phyloP scores from a whole-genome alignment of 345 rosid genomes.

The Linum trigynum region DNA sequence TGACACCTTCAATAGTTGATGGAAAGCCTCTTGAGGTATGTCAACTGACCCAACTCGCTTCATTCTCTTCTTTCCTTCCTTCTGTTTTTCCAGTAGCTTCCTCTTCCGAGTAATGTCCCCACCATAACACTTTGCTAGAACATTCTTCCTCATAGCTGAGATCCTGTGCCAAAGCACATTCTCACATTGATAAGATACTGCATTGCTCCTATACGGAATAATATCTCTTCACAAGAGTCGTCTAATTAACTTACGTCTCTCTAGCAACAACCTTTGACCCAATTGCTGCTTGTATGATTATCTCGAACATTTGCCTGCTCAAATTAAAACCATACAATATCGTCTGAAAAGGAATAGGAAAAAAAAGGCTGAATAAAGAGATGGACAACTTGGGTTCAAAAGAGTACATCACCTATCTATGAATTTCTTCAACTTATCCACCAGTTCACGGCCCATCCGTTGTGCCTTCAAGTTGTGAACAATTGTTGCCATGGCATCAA shows the following conservation, averaged over 20 bases:
- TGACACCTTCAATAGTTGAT: slow-evolving; percentile 75
- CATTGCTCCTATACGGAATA: too few species aligned
- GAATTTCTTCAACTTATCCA: slow-evolving; percentile 77
- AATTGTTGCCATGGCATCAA: slow-evolving; percentile 94
- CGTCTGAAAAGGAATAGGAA: slow-evolving; percentile 2
- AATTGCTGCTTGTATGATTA: slow-evolving; percentile 88
- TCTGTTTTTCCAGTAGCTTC: slow-evolving; percentile 90
- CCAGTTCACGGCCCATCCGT: slow-evolving; percentile 82
- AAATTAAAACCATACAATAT: slow-evolving; percentile 14
- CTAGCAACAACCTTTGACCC: slow-evolving; percentile 90
- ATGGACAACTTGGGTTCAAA: slow-evolving; percentile 9
- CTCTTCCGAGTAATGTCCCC: slow-evolving; percentile 87
- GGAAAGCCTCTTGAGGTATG: slow-evolving; percentile 96
- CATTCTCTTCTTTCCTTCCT: slow-evolving; percentile 98
- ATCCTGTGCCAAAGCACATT: slow-evolving; percentile 25
- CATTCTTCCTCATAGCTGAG: slow-evolving; percentile 96
- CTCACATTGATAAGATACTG: too few species aligned
- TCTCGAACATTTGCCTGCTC: slow-evolving; percentile 93
- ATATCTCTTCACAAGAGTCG: neutral
- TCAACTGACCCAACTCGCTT: slow-evolving; percentile 95
- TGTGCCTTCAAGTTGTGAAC: slow-evolving; percentile 89
- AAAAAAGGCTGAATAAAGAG: neutral
- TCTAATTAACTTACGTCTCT: slow-evolving; percentile 51
- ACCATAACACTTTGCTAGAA: slow-evolving; percentile 94
- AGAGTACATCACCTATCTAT: slow-evolving; percentile 57